Percentiles rank a stretch among this genome's conserved stretches.
Conservation (phyloP, 371 early-diverging fungal genomes). For the Mortierella polycephala region DNA sequence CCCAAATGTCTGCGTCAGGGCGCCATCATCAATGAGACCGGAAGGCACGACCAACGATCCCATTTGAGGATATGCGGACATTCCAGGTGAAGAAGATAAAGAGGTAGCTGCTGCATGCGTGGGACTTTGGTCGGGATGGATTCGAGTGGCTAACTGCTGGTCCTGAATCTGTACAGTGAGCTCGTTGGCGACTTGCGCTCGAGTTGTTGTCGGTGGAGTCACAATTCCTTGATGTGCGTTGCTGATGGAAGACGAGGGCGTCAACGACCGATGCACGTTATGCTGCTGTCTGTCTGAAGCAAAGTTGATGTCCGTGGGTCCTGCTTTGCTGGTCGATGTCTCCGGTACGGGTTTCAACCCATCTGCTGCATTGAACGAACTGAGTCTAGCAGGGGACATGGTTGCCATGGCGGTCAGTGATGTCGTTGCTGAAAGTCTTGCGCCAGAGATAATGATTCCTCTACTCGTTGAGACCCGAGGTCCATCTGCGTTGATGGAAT, state of each 20-base stretch:
- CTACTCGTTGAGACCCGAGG: slow-evolving; percentile 12
- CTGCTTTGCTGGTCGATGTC: slow-evolving; percentile 1
- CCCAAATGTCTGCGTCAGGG: no score
- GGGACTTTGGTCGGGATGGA: no score
- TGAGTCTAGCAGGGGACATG: slow-evolving; percentile 37
- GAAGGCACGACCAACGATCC: background rate
- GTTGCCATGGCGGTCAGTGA: slow-evolving; percentile 38
- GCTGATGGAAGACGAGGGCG: slow-evolving; percentile 10
- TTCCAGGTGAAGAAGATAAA: no score
- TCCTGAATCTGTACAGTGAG: no score
- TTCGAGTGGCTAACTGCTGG: no score
- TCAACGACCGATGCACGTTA: slow-evolving; percentile 2
- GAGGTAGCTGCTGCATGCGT: no score
- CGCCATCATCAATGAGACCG: background rate
- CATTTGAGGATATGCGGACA: no score
- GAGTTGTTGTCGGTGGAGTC: slow-evolving; percentile 25
- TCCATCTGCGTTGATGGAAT: background rate
- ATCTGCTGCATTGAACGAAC: slow-evolving; percentile 20
- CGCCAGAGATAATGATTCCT: slow-evolving; percentile 10
- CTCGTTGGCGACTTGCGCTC: background rate
- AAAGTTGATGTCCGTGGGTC: slow-evolving; percentile 34
- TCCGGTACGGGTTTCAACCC: background rate
- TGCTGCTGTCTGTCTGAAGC: slow-evolving; percentile 3
- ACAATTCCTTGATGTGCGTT: slow-evolving; percentile 10
- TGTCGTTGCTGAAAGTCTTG: slow-evolving; percentile 32